Evolutionary conservation across 176 grass and related monocot genomes (phyloP), one percentile per base, ranked within the genome.

Genomic region (Carex littledalei): DNA sequence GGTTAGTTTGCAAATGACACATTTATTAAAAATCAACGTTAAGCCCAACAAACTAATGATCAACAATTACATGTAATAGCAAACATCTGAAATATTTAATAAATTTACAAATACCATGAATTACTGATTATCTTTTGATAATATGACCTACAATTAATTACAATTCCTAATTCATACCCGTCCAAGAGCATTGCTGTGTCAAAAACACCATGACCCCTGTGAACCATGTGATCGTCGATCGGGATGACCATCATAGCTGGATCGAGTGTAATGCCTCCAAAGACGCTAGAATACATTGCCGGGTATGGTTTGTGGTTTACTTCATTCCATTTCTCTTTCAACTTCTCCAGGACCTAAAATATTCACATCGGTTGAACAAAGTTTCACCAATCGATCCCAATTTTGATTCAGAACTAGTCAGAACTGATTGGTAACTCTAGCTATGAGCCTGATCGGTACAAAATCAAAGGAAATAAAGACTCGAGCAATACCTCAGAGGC

Each of bases 221-320:
- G 95, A 7, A 94, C 91, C 93, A 95, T 98, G 83, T 98, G 95
- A 88, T 98, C 93, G 83, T 98, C 93, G 24, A 95, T 79, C 1
- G 91, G 89, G 76, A 98, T 43, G 15, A 62, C 77, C 95, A 98
- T 95, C 85, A 89, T 93, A 13, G 93, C 82, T 3, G 91, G 91
- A 89, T 98, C 95, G 0, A 91, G 89, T 6, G 90, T 55, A 86
- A 95, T 88, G 50, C 93, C 95, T 72, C 89, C 89, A 17, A 94
- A 50, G 12, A 98, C 78, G 83, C 91, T 95, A 50, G 89, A 98
- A 86, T 92, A 95, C 96, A 98, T 98, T 70, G 95, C 92, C 31
- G 85, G 65, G 60, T 86, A 90, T 34, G 78, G 59, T 13, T 88
- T 0, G 37, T 18, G 15, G 63, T 20, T 7, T 50, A 56, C 8